phyloP scores from a whole-genome alignment of 441 rosid species.

The Syzygium syzygioides region DNA sequence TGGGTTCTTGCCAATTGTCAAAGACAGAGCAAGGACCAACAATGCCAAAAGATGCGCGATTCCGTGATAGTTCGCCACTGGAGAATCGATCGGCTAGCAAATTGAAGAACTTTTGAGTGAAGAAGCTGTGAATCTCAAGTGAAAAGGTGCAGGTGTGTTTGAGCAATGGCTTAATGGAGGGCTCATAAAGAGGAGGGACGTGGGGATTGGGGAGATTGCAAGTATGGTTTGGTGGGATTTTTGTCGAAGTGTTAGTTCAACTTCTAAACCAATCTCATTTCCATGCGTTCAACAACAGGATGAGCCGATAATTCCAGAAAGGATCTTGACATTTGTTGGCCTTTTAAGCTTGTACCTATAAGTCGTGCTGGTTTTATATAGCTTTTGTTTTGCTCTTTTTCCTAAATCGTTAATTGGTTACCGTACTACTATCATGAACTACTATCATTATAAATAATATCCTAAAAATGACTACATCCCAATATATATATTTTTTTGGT shows the following conservation, averaged over 20 bases:
- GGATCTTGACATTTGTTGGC: neutral
- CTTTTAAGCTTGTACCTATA: neutral
- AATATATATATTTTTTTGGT: neutral
- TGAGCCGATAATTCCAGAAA: neutral
- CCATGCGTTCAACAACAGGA: neutral
- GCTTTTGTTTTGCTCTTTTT: neutral
- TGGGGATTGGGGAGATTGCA: neutral
- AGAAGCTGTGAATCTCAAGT: neutral
- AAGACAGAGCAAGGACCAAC: neutral
- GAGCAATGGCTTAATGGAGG: neutral
- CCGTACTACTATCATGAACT: neutral
- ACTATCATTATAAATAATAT: no score
- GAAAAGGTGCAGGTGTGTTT: neutral
- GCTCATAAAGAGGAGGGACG: neutral
- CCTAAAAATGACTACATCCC: neutral
- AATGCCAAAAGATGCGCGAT: neutral
- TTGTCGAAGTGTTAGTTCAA: neutral
- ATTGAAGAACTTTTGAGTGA: neutral
- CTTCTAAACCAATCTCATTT: neutral
- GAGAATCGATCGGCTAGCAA: neutral
- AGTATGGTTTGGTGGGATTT: neutral
- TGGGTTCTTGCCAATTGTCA: neutral
- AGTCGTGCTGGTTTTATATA: neutral
- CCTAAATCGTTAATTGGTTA: neutral
- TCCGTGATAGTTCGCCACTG: neutral